Conservation (phyloP, 345 rosid genomes). For the Melaleuca alternifolia region DNA sequence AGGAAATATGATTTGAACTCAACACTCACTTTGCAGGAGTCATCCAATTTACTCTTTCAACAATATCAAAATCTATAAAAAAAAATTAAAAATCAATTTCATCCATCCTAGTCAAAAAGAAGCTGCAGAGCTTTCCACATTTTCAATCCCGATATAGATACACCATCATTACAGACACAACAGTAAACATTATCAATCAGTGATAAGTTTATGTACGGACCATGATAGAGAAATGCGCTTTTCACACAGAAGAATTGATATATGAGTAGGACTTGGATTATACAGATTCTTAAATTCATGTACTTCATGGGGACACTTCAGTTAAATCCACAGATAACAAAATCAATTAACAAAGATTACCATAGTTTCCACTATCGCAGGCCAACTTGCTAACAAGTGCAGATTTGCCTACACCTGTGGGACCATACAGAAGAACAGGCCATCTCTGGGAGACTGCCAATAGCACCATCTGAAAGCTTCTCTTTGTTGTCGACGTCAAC, state of each 20-base stretch:
- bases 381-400: constrained; percentile 75
- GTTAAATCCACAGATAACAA: background rate
- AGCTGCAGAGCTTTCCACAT: background rate
- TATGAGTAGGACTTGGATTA: background rate
- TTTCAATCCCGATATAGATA: background rate
- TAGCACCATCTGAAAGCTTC: constrained; percentile 68
- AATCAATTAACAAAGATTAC: constrained; percentile 20
- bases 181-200: background rate
- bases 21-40: too few species aligned
- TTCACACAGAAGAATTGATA: background rate
- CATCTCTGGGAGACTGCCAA: constrained; percentile 81
- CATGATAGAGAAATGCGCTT: background rate
- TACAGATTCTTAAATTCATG: background rate
- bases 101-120: background rate
- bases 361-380: constrained; percentile 51
- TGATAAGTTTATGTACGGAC: background rate
- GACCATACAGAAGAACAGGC: constrained; percentile 93
- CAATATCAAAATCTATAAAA: background rate
- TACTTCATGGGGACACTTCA: background rate
- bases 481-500: constrained; percentile 42
- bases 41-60: too few species aligned
- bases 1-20: background rate
- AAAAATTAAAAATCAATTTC: background rate
- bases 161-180: background rate
- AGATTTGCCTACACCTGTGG: constrained; percentile 88